These are phyloP conservation scores for Centella asiatica DNA, from an alignment of 129 eudicot species.

Conservation along the genomic window DNA sequence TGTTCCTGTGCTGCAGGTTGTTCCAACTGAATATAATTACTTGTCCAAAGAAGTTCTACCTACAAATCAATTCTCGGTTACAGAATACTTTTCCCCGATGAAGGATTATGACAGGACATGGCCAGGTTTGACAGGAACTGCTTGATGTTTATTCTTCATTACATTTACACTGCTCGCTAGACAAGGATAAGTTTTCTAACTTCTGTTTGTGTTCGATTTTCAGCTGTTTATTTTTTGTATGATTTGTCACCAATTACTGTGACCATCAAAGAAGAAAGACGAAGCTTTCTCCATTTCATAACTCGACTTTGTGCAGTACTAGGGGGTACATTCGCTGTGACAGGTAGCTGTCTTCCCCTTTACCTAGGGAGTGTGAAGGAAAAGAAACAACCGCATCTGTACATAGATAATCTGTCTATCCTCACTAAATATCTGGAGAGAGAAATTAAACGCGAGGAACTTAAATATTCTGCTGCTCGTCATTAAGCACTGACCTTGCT, in stretches of 20 bases:
- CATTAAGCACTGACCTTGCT: too few relatives aligned
- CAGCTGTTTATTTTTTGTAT: constrained; percentile 97
- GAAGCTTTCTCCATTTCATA: constrained; percentile 92
- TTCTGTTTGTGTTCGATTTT: constrained; percentile 6
- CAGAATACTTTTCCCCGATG: constrained; percentile 91
- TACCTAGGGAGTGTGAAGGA: too few relatives aligned
- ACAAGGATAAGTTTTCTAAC: constrained; percentile 2
- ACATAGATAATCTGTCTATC: neutral
- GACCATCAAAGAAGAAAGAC: constrained; percentile 88
- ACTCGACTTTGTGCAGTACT: constrained; percentile 97
- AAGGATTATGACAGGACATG: constrained; percentile 72
- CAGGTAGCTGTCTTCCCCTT: constrained; percentile 47
- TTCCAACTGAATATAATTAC: constrained; percentile 88
- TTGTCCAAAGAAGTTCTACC: constrained; percentile 86
- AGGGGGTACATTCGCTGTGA: constrained; percentile 96
- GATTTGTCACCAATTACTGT: constrained; percentile 97
- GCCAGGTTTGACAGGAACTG: constrained; percentile 70
- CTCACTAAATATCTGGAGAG: neutral
- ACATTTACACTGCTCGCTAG: neutral
- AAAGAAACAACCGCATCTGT: too few relatives aligned
- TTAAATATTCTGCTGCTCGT: too few relatives aligned
- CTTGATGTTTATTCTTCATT: neutral
- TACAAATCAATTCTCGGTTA: constrained; percentile 93
- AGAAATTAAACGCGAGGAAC: too few relatives aligned
- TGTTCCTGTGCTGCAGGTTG: constrained; percentile 49